Base-by-base conservation (phyloP, 2,329 filamentous ascomycete genomes). In the Sporothrix brunneoviolacea region DNA sequence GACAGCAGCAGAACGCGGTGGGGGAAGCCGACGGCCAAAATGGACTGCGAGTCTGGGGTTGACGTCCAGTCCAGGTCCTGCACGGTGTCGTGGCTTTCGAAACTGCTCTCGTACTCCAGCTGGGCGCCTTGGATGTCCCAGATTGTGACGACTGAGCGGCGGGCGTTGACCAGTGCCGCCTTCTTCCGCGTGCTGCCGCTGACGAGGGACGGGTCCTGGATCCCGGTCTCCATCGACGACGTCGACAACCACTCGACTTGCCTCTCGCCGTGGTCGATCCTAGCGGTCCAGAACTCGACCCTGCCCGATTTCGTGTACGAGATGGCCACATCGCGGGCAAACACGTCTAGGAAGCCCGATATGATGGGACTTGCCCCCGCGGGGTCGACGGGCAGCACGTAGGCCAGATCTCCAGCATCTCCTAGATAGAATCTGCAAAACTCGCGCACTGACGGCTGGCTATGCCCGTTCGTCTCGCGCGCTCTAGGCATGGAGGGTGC, bases 21-120 rank as follows among this genome's bases (percentile, higher is more conserved):
- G n/a, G 85, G 84, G 61, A 95, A 95, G 0, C 91, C 90, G n/a
- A 96, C 88, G 1, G 91, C 88, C 18, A 96, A 73, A 50, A 96
- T 90, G 1, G 88, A 91, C 61, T 95, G 89, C 43, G 82, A 83
- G 64, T 95, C 88, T 0, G 89, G 89, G 0, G 91, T 95, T 3
- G 88, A 91, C 1, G 90, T 91, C 91, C 91, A 96, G 65, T 95
- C 90, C 12, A 96, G 77, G 65, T 95, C 91, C 55, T 85, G 82
- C 36, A 96, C 89, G 6, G 76, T 78, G 59, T 93, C 86, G 53
- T 85, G 77, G 12, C 76, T 75, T 56, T 84, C 77, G 56, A 90
- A 93, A 27, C 81, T 76, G 59, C 91, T 80, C 54, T 87, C 79
- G 61, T 88, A 90, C 64, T 96, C 91, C 6, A 95, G 75, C 55